phyloP scores from a whole-genome alignment of 176 grass and related monocot genomes.

The Musa acuminata region DNA sequence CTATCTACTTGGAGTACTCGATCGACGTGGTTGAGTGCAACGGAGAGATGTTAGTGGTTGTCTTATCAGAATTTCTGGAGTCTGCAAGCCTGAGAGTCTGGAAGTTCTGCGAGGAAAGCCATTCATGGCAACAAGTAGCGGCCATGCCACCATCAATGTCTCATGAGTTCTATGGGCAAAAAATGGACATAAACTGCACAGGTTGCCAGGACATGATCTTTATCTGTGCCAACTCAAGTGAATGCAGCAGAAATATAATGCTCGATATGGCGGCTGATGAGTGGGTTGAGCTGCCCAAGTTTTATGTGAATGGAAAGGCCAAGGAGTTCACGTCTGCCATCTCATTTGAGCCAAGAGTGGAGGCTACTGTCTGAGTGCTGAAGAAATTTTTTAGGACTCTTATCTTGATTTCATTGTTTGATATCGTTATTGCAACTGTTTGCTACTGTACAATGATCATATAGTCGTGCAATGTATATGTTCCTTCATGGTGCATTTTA shows the following conservation, averaged over 20 bases:
- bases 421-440: constrained; percentile 17
- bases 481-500: constrained; percentile 1
- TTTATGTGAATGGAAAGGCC: constrained; percentile 15
- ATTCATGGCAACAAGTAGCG: constrained; percentile 58
- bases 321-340: constrained; percentile 70
- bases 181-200: constrained; percentile 78
- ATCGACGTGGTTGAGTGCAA: constrained; percentile 66
- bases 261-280: constrained; percentile 38
- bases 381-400: background rate
- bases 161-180: constrained; percentile 48
- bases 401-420: constrained; percentile 19
- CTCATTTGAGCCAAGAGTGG: constrained; percentile 87
- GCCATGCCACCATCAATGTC: constrained; percentile 80
- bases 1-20: constrained; percentile 55
- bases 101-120: constrained; percentile 34
- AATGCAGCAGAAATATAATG: constrained; percentile 44
- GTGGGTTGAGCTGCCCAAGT: constrained; percentile 58
- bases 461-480: background rate
- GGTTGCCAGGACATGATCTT: constrained; percentile 46
- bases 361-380: constrained; percentile 38
- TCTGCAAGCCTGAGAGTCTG: constrained; percentile 64
- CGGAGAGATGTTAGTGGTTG: constrained; percentile 47
- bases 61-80: constrained; percentile 74
- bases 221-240: constrained; percentile 56
- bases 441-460: background rate